Evolutionary conservation across 2,329 filamentous ascomycete species (phyloP).

Genomic region (Cercospora berteroae): DNA sequence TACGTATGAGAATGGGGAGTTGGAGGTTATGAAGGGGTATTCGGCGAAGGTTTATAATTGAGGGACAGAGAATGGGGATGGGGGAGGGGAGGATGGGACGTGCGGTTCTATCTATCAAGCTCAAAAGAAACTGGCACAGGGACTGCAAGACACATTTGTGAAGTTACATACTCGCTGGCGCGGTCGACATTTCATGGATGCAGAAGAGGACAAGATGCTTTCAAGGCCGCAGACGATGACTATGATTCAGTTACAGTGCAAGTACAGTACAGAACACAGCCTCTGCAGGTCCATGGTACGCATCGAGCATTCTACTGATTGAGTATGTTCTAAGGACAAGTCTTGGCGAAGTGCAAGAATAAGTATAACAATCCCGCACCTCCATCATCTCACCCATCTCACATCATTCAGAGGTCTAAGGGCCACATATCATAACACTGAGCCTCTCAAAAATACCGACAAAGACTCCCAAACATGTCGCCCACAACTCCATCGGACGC

Average conservation of each 20-base stretch:
- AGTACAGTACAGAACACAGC: too few species aligned
- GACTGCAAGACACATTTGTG: too few species aligned
- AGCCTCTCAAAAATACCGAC: neutral
- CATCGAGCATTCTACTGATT: neutral
- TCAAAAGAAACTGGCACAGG: too few species aligned
- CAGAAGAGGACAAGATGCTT: too few species aligned
- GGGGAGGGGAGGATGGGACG: too few species aligned
- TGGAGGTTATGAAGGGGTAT: constrained; percentile 41
- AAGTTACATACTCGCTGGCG: too few species aligned
- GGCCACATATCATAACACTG: neutral
- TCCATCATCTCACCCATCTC: neutral
- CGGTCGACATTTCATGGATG: too few species aligned
- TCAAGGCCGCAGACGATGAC: too few species aligned
- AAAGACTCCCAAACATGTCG: neutral
- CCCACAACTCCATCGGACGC: neutral
- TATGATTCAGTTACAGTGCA: neutral
- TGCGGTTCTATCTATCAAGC: too few species aligned
- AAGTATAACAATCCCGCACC: neutral
- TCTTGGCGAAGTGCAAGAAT: neutral
- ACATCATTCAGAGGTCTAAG: too few species aligned
- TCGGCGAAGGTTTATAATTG: constrained; percentile 34
- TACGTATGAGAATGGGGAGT: constrained; percentile 31
- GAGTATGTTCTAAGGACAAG: neutral
- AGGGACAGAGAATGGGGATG: too few species aligned
- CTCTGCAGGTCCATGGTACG: neutral